Evolutionary conservation across 257 asterid species (phyloP), one percentile per base, ranked within the genome.

Genomic region (Echium plantagineum): DNA sequence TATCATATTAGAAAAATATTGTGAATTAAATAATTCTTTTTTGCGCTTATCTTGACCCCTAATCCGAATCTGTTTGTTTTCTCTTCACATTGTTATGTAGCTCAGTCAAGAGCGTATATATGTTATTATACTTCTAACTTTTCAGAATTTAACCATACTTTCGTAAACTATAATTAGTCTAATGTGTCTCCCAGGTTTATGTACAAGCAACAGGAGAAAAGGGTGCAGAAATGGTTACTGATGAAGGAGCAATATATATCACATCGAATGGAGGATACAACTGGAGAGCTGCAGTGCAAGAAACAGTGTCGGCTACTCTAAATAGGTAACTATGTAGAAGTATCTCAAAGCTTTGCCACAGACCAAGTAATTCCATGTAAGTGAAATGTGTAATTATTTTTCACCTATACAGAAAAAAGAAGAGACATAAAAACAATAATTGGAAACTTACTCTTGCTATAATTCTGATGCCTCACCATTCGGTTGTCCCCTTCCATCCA

Each of bases 281-380:
- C 74, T 91, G 98, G 98, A 81, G 74, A 73, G 98, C 98, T 89
- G 95, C 95, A 69, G 80, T 91, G 18, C 96, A 85, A 77, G 98
- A 91, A 73, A 88, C 95, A 63, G 98, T 91, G 71, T 91, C 98
- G 47, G 98, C 97, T 72, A 91, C 96, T 64, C 79, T 91, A 63
- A 87, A 91, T 75, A 85, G 98, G 96, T 83, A 64, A 77, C 74
- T 62, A 66, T 64, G 62, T 63, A 38, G 15, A 10, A 42, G 12
- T 10, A 10, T 32, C 21, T 46, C 22, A 51, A 64, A 15, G 49
- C 3, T 54, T 59, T 48, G 35, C 32, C 47, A 15, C 32, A 28
- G 32, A 28, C 32, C 32, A 24, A 24, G 32, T 28, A 28, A 1
- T 28, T 28, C 32, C 3, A 28, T 28, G 32, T 6, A 28, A 28